Base-by-base conservation (phyloP, 2,329 filamentous ascomycete species). In the Corinectria fuckeliana region DNA sequence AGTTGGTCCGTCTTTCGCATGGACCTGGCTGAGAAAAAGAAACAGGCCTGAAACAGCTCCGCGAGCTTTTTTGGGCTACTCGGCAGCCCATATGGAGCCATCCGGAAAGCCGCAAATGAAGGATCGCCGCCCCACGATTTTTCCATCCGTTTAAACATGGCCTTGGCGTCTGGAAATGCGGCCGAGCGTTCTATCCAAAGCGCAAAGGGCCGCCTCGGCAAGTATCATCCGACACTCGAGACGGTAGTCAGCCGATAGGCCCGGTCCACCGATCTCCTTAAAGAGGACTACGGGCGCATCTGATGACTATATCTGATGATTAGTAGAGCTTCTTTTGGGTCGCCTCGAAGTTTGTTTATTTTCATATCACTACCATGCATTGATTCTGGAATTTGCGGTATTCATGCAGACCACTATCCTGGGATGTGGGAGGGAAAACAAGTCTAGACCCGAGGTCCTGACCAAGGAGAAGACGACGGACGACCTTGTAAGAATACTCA, bases 41-140 rank as follows among this genome's bases (percentile, higher is more conserved):
- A 56, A 65, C 58, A 44, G 47, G 50, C 60, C 63, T 69, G 67
- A 69, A 69, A 69, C 67, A 58, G 39, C 36, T 25, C 26, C 41
- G 56, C 38, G 34, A 26, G 23, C 50, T 38, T 47, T 62, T 56
- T 48, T 7, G 53, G 54, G 50, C 58, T 20, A 42, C 32, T 58
- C 64, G 45, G 16, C 21, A 36, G 26, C 18, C 30, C 34, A 39
- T 28, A 62, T 68, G 60, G 56, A 44, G 32, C 34, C 56, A 65
- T 57, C 39, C 21, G 13, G 25, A n/a, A 16, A 21, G 13, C 16
- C 23, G 52, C 39, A 67, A 60, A 69, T 69, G 62, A 64, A 64
- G 60, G 65, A 58, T 50, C 39, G 48, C n/a, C 36, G 58, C 56
- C 51, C 20, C 42, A 25, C 51, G 50, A 41, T 53, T 69, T 66